These are phyloP conservation scores for Emergomyces africanus DNA, from an alignment of 2,329 filamentous ascomycete species.

Conservation along the genomic window DNA sequence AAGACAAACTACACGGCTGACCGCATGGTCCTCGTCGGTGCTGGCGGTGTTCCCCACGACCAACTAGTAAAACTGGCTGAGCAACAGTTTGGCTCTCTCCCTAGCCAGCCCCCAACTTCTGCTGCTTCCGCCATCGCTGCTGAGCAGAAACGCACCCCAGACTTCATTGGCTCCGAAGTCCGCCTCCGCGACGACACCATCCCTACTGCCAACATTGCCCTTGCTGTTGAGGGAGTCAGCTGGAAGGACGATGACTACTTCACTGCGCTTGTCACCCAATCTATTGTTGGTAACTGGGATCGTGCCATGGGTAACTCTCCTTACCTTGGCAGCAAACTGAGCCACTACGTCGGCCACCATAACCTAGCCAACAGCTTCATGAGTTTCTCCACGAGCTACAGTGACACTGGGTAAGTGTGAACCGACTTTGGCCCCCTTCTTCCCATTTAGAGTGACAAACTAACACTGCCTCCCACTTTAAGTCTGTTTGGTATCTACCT, in stretches of 20 bases:
- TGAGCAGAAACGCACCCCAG: constrained; percentile 70
- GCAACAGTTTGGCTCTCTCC: constrained; percentile 79
- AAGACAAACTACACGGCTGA: constrained; percentile 99
- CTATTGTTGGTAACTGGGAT: constrained; percentile 99
- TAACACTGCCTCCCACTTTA: constrained; percentile 25
- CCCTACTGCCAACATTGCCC: constrained; percentile 91
- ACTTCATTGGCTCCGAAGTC: constrained; percentile 94
- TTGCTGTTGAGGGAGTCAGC: constrained; percentile 98
- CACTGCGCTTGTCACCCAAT: constrained; percentile 92
- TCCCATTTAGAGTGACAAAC: background rate
- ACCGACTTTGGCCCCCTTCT: background rate
- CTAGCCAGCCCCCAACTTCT: constrained; percentile 60
- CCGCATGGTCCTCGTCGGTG: constrained; percentile 96
- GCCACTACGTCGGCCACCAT: constrained; percentile 84
- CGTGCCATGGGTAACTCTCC: constrained; percentile 95
- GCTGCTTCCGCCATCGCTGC: constrained; percentile 59
- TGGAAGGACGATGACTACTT: constrained; percentile 99
- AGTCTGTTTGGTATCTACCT: constrained; percentile 99
- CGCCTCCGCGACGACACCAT: constrained; percentile 93
- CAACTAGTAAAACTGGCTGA: constrained; percentile 92
- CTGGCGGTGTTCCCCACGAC: constrained; percentile 86
- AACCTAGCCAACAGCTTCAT: constrained; percentile 99
- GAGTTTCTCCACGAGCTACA: constrained; percentile 99
- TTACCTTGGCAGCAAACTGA: constrained; percentile 97
- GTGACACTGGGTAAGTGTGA: constrained; percentile 77